phyloP scores from a whole-genome alignment of 306 rosid genomes.

The Ormosia emarginata region DNA sequence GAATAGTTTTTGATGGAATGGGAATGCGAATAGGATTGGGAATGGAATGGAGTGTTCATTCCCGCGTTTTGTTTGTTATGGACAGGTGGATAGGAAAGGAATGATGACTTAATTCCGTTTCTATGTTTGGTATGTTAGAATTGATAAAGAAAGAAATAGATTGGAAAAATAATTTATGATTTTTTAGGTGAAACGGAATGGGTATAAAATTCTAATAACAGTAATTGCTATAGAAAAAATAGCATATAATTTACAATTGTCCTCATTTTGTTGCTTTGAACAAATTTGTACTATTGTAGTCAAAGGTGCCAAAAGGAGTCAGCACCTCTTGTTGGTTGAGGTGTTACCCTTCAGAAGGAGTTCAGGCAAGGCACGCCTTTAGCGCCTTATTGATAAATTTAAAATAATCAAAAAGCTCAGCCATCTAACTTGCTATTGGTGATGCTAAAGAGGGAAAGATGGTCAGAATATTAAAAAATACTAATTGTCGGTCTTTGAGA shows the following conservation, averaged over 20 bases:
- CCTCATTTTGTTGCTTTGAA: background rate
- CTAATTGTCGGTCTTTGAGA: background rate
- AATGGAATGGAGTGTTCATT: background rate
- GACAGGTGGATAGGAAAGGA: background rate
- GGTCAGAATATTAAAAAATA: background rate
- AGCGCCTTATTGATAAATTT: background rate
- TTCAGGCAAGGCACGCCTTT: background rate
- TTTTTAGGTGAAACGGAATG: background rate
- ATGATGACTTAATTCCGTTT: background rate
- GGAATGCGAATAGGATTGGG: background rate
- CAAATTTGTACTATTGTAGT: background rate
- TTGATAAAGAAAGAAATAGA: background rate
- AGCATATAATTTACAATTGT: background rate
- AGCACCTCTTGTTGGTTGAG: background rate
- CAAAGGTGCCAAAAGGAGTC: background rate
- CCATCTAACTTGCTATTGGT: background rate
- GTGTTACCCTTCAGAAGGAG: background rate
- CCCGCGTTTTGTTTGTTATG: background rate
- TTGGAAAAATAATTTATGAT: background rate
- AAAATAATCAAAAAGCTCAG: background rate
- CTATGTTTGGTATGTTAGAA: background rate
- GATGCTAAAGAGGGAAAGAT: background rate
- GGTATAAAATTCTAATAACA: background rate
- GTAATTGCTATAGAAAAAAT: no score
- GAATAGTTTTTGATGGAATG: background rate